phyloP scores from a whole-genome alignment of 495 filamentous ascomycete genomes.

The Podospora appendiculata region DNA sequence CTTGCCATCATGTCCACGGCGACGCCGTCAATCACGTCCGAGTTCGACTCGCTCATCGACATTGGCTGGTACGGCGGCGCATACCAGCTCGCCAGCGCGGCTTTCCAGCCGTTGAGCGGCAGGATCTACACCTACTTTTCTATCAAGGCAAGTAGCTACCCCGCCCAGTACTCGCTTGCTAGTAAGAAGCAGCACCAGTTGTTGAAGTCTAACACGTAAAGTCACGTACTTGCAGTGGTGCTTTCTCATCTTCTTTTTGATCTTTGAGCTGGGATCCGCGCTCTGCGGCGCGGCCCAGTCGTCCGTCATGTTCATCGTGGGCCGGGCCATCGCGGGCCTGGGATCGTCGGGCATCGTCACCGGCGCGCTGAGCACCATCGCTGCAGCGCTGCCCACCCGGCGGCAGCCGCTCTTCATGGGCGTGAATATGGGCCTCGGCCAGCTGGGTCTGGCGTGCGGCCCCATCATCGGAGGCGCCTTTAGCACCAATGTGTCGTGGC shows the following conservation, averaged over 20 bases:
- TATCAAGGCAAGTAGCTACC: background rate
- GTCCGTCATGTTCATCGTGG: slow-evolving; percentile 41
- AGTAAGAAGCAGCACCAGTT: background rate
- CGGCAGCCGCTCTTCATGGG: too few species aligned
- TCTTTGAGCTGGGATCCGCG: slow-evolving; percentile 39
- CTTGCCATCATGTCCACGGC: background rate
- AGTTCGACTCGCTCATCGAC: slow-evolving; percentile 39
- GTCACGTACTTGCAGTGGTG: slow-evolving; percentile 25
- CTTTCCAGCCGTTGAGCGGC: slow-evolving; percentile 43
- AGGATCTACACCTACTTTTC: slow-evolving; percentile 44
- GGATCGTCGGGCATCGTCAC: slow-evolving; percentile 26
- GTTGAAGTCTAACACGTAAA: background rate
- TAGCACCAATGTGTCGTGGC: slow-evolving; percentile 44
- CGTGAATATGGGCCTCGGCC: slow-evolving; percentile 34
- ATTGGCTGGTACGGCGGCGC: slow-evolving; percentile 45
- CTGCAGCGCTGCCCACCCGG: background rate
- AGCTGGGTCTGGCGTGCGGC: slow-evolving; percentile 57
- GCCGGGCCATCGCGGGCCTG: slow-evolving; percentile 42
- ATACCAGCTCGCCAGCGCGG: slow-evolving; percentile 45
- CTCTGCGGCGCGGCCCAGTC: slow-evolving; percentile 42
- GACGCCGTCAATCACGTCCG: background rate
- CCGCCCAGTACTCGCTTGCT: background rate
- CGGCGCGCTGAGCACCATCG: slow-evolving; percentile 21
- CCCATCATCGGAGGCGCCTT: slow-evolving; percentile 49
- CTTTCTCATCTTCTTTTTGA: slow-evolving; percentile 22